Percentiles rank a stretch among this genome's conserved stretches.
These are phyloP conservation scores for Centrapalus pauciflorus DNA, from an alignment of 129 eudicot genomes.

Conservation along the genomic window DNA sequence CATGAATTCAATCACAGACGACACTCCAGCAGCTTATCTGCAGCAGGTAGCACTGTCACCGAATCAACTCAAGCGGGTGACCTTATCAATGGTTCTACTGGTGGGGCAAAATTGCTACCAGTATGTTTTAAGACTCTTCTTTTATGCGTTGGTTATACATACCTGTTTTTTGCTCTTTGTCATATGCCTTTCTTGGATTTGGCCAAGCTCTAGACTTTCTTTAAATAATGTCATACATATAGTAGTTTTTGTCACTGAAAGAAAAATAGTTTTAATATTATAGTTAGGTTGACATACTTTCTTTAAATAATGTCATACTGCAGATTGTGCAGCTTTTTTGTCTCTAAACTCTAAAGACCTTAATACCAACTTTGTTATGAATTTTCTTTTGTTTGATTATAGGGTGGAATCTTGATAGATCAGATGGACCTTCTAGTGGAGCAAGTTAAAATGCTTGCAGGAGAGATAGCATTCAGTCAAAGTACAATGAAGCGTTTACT, in stretches of 20 bases:
- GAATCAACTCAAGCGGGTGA: conserved; percentile 84
- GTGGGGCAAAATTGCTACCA: conserved; percentile 43
- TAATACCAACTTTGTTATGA: neutral
- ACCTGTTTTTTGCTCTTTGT: neutral
- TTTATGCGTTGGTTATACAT: neutral
- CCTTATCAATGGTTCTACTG: conserved; percentile 59
- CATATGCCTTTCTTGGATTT: neutral
- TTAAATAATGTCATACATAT: neutral
- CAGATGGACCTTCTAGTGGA: conserved; percentile 57
- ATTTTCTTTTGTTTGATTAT: conserved; percentile 11
- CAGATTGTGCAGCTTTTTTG: neutral
- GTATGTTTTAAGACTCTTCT: conserved; percentile 31
- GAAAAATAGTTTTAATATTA: neutral
- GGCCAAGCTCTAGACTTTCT: neutral
- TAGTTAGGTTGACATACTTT: neutral
- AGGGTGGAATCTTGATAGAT: conserved; percentile 51
- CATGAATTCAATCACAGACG: conserved; percentile 27
- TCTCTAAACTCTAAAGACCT: neutral
- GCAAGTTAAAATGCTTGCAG: conserved; percentile 64
- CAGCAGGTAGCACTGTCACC: conserved; percentile 62
- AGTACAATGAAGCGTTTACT: conserved; percentile 53
- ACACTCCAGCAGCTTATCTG: conserved; percentile 63
- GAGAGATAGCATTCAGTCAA: conserved; percentile 57
- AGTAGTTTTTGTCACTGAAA: neutral
- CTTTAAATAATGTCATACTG: neutral